Evolutionary conservation across 1,139 yeast genomes (phyloP), one percentile per base, ranked within the genome.

Genomic region (Yamadazyma atlantica): DNA sequence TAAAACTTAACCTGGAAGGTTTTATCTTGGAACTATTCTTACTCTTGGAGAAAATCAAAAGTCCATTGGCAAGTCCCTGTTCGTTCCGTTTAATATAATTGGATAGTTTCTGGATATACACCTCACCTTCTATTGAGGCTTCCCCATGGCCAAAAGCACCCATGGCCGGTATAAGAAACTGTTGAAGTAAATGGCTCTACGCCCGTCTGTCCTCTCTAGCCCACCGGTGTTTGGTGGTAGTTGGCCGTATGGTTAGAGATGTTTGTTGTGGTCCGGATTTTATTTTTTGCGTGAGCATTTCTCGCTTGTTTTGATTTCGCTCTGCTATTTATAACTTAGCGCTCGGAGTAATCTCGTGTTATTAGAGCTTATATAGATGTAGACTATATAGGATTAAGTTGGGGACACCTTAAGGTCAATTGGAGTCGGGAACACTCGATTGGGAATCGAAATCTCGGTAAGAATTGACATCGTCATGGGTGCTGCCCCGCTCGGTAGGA

Each of bases 1-100:
- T 78, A 40, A 81, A 64, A 21, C 75, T 73, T 19, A 81, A 60
- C 40, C 85, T 57, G 15, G 78, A 70, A 0, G 85, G 82, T 50
- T 76, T 76, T 28, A 65, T 53, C 36, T 63, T 60, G 28, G 58
- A 38, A 32, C 50, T 40, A 3, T 54, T 40, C 27, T 60, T 54
- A 36, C 51, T 58, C 38, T 67, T 70, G 39, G 73, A 64, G 45
- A 67, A 71, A 42, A 66, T 60, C 29, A 70, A 58, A 27, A 71
- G 57, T 11, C 76, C 76, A 46, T 70, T 70, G 27, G 76, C 77
- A 36, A 71, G 58, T 8, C 64, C 68, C 48, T 64, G 75, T 47
- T 70, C 76, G 46, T 69, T 67, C 29, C 69, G 58, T 29, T 68
- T 60, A 27, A 69, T 61, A 41, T 69, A 68, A 16, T 65, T 58